These are phyloP conservation scores for Metarhizium humberi DNA, from an alignment of 2,329 filamentous ascomycete genomes.

Conservation along the genomic window DNA sequence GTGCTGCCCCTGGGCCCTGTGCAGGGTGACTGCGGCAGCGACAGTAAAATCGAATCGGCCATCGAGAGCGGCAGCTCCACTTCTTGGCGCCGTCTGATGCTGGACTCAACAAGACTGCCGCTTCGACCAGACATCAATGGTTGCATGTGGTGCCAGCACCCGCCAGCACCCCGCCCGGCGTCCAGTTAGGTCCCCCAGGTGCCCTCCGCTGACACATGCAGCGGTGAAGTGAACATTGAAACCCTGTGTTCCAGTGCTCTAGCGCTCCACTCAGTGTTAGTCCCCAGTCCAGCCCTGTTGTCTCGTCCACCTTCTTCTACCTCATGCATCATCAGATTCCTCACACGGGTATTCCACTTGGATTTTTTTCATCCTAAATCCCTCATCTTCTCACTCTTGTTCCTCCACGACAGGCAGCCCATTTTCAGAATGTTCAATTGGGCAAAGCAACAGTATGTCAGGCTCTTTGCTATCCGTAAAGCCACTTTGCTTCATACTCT, in stretches of 20 bases:
- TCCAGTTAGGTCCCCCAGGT: too few relatives aligned
- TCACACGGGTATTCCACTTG: neutral
- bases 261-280: too few relatives aligned
- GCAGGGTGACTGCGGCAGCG: too few relatives aligned
- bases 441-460: constrained; percentile 77
- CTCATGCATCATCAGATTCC: neutral
- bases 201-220: too few relatives aligned
- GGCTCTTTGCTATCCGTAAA: constrained; percentile 4
- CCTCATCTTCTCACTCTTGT: neutral
- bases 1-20: too few relatives aligned
- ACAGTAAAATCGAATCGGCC: neutral
- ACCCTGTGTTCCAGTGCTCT: too few relatives aligned
- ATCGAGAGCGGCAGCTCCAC: neutral
- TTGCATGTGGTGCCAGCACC: too few relatives aligned
- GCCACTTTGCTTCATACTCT: neutral
- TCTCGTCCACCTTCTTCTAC: neutral
- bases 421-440: constrained; percentile 71
- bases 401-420: neutral
- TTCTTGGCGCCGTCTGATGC: neutral
- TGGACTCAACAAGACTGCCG: neutral
- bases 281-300: too few relatives aligned
- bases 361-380: neutral
- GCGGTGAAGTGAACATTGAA: too few relatives aligned
- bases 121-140: too few relatives aligned
- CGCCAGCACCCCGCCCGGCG: too few relatives aligned